A percentile compares a stretch with the other conserved stretches of the same genome.
Evolutionary conservation across 345 rosid species (phyloP).

Genomic region (Eutrema heterophyllum): DNA sequence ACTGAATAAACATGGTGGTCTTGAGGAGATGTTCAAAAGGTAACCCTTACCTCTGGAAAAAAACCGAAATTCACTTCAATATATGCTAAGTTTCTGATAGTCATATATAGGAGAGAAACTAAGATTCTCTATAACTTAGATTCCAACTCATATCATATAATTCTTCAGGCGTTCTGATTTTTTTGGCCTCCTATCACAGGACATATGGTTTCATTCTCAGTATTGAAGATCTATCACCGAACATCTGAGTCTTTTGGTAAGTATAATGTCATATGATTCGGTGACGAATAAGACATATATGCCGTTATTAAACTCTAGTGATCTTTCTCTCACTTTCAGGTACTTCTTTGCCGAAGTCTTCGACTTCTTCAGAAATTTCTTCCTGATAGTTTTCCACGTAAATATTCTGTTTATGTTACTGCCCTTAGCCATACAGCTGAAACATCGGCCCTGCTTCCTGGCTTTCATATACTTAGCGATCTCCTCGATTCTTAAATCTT

Average conservation of each 20-base stretch:
- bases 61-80: not conserved
- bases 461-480: constrained; percentile 79
- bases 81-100: not conserved
- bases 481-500: constrained; percentile 85
- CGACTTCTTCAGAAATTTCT: constrained; percentile 82
- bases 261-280: constrained; percentile 8
- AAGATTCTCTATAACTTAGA: not conserved
- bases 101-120: not conserved
- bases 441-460: constrained; percentile 86
- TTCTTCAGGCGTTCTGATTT: not conserved
- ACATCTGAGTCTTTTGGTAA: constrained; percentile 90
- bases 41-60: constrained; percentile 24
- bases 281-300: not conserved
- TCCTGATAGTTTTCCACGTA: constrained; percentile 79
- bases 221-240: constrained; percentile 90
- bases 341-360: constrained; percentile 98
- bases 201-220: constrained; percentile 94
- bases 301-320: not conserved
- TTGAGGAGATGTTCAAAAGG: constrained; percentile 86
- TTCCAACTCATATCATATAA: constrained; percentile 4
- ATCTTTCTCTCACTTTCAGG: constrained; percentile 50
- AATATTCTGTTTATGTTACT: constrained; percentile 77
- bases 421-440: constrained; percentile 81
- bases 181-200: constrained; percentile 40
- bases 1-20: constrained; percentile 58